Conservation (phyloP, 106 monocot species). For the Narthecium ossifragum region DNA sequence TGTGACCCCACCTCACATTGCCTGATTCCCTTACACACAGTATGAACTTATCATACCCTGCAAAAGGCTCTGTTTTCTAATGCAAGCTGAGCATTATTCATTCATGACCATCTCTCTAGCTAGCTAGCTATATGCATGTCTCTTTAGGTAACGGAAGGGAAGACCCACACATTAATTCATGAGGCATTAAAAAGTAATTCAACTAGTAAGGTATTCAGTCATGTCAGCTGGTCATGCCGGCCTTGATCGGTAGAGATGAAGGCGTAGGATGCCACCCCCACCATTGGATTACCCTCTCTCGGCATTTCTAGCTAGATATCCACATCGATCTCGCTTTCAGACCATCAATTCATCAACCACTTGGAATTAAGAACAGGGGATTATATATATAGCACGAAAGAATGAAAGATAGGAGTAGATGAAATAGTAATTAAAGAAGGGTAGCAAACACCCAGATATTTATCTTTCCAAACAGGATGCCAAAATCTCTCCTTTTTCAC, state of each 20-base stretch:
- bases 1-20: constrained; percentile 1
- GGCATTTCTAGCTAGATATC: too few species aligned
- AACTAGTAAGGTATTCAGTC: not conserved
- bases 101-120: too few species aligned
- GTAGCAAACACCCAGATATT: not conserved
- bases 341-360: constrained; percentile 1
- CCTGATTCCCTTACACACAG: constrained; percentile 5
- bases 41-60: too few species aligned
- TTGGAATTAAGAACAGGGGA: not conserved
- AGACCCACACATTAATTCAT: too few species aligned
- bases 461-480: not conserved
- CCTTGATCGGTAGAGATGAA: too few species aligned
- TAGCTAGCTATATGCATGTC: not conserved
- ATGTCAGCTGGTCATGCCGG: not conserved
- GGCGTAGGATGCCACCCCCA: constrained; percentile 1
- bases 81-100: too few species aligned
- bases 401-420: too few species aligned
- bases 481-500: constrained; percentile 1
- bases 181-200: not conserved
- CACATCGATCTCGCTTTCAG: too few species aligned
- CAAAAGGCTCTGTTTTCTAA: not conserved
- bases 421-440: not conserved
- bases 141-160: not conserved
- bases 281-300: too few species aligned
- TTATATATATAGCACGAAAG: too few species aligned